Base-by-base conservation (phyloP, 2,329 filamentous ascomycete genomes). In the Talaromyces sp. region DNA sequence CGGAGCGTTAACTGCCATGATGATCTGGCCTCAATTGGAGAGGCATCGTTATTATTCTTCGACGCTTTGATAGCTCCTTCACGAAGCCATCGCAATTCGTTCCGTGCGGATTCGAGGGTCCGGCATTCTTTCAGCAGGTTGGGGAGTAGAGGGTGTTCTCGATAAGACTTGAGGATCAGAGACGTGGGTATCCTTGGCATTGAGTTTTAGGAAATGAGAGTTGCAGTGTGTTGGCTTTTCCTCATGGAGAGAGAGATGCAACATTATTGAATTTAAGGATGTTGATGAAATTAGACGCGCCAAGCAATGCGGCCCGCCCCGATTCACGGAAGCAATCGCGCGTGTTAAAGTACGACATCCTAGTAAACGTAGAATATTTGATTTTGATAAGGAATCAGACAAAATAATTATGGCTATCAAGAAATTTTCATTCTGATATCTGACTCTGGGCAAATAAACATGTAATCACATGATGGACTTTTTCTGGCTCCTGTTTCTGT, bases 81-180 rank as follows among this genome's bases (percentile, higher is more conserved):
- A 47, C 69, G 70, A 23, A 82, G 70, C 79, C 79, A 82, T 30
- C 78, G 76, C 5, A 81, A 69, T 66, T 82, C 79, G 68, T 79
- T 81, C 33, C 69, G 73, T 18, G 79, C 79, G 4, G 77, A 79
- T 27, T 67, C 61, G 7, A 81, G 66, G 9, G 79, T 73, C 33
- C 79, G 78, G 58, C 79, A 81, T 68, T 78, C 71, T 55, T 71
- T 75, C 4, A 82, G 71, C 9, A 82, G 74, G 4, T 74, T 63
- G 5, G 77, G 71, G 3, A 82, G 71, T 27, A 79, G 69, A n/a
- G 67, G 68, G 44, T 76, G 68, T 53, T 74, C 66, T 12, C 60
- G 64, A 53, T 71, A 70, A 50, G 79, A 78, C 57, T 69, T 68
- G 58, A 71, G 65, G 51, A 81, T 69, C n/a, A 75, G 62, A 9